These are phyloP conservation scores for Saraca asoca DNA, from an alignment of 331 rosid species.

Conservation along the genomic window DNA sequence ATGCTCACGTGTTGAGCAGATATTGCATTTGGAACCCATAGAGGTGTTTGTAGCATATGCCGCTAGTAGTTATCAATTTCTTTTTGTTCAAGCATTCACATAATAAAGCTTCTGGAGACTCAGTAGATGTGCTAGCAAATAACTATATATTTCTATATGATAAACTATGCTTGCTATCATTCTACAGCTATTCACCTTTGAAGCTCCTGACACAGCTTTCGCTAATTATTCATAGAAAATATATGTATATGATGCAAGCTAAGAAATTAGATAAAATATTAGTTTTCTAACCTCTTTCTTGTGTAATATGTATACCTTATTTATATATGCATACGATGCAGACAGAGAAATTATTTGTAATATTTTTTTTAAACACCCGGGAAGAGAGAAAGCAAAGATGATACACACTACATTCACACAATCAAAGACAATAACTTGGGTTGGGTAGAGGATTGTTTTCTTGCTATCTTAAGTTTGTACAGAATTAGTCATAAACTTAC, in stretches of 20 bases:
- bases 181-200: constrained; percentile 6
- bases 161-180: constrained; percentile 11
- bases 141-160: constrained; percentile 12
- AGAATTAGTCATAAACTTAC: neutral
- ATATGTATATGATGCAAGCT: constrained; percentile 23
- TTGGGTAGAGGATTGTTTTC: neutral
- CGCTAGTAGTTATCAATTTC: constrained; percentile 24
- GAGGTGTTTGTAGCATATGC: constrained; percentile 52
- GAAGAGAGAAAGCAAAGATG: too few relatives aligned
- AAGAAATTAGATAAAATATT: neutral
- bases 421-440: neutral
- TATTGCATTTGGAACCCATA: constrained; percentile 80
- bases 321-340: too few relatives aligned
- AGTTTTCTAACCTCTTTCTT: neutral
- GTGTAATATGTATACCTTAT: neutral
- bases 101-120: constrained; percentile 24
- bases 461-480: neutral
- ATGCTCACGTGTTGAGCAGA: constrained; percentile 72
- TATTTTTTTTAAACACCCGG: too few relatives aligned
- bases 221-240: constrained; percentile 23
- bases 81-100: constrained; percentile 8
- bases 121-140: constrained; percentile 29
- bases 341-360: too few relatives aligned
- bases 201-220: constrained; percentile 4
- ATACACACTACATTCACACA: too few relatives aligned